Conservation (phyloP, 192 early-diverging fungal genomes). For the Piromyces finnis region DNA sequence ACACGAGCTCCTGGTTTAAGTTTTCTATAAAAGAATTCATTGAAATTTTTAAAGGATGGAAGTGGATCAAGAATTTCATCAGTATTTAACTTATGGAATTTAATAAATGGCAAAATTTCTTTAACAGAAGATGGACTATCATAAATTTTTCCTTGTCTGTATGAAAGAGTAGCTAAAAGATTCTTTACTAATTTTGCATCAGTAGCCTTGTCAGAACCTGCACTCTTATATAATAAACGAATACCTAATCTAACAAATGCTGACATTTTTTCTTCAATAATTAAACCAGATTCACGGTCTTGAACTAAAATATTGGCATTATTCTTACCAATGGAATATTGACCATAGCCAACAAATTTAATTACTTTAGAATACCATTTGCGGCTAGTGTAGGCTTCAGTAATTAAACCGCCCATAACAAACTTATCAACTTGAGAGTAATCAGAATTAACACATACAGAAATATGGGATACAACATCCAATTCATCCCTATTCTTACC, state of each 20-base stretch:
- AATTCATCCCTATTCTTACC: constrained; percentile 23
- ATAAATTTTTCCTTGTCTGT: constrained; percentile 55
- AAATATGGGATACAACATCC: constrained; percentile 59
- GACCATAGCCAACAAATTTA: constrained; percentile 41
- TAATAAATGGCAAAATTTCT: constrained; percentile 54
- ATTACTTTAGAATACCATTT: constrained; percentile 51
- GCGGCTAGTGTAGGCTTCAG: constrained; percentile 50
- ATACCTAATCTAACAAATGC: constrained; percentile 60
- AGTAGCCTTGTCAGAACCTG: constrained; percentile 11
- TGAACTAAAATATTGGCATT: constrained; percentile 62
- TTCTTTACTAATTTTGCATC: constrained; percentile 14
- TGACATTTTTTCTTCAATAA: constrained; percentile 61
- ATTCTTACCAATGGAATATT: constrained; percentile 33
- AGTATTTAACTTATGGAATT: constrained; percentile 47
- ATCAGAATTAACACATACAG: constrained; percentile 48
- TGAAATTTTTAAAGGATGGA: constrained; percentile 50
- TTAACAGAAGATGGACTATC: constrained; percentile 33
- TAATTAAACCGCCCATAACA: constrained; percentile 56
- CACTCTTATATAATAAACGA: constrained; percentile 54
- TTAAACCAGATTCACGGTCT: constrained; percentile 43
- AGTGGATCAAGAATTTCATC: constrained; percentile 50
- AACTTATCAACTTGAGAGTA: constrained; percentile 47
- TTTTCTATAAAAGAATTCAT: constrained; percentile 73
- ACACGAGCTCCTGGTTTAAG: constrained; percentile 43
- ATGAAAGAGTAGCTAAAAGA: constrained; percentile 24